Evolutionary conservation across 495 filamentous ascomycete genomes (phyloP), one percentile per base, ranked within the genome.

Genomic region (Podospora didyma): DNA sequence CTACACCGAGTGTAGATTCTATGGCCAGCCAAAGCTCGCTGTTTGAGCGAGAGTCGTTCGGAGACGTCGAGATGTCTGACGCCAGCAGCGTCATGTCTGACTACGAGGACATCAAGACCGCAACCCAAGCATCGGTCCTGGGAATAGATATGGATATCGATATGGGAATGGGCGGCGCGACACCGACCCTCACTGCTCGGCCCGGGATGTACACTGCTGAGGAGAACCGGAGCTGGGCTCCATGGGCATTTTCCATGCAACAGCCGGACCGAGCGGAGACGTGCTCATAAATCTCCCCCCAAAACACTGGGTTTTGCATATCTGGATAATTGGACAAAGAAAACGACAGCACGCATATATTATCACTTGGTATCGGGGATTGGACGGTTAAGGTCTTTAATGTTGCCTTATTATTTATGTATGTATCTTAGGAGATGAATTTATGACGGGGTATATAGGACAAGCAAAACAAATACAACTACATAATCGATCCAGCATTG

Each of bases 11-110:
- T 52, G 55, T 57, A n/a, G 56, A 52, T 12, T 54, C 60, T 16
- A 54, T 19, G 14, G 59, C 63, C 10, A 52, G 57, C 26, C 54
- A 51, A 10, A 65, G 61, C 44, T 67, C 65, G 19, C 69, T 65
- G 21, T 60, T 64, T 37, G 70, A 64, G 26, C 26, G 26, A 9
- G 26, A 31, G 28, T 16, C 50, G 24, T 49, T 16, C 17, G 58
- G 46, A 56, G 75, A 78, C 35, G 62, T 78, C 14, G 75, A 78
- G 49, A 77, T 74, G 71, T 72, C 70, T 21, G 75, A 79, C 53
- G 64, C 61, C 17, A 68, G 65, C 28, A 75, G 70, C 28, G 53
- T 64, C 14, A 51, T 57, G 23, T 69, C 67, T 10, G 69, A 58
- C 14, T 60, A 67, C n/a, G 67, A 59, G n/a, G 58, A 65, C 16